Evolutionary conservation across 2,329 filamentous ascomycete species (phyloP), one percentile per base, ranked within the genome.

Genomic region (Xenoacremonium recifei): DNA sequence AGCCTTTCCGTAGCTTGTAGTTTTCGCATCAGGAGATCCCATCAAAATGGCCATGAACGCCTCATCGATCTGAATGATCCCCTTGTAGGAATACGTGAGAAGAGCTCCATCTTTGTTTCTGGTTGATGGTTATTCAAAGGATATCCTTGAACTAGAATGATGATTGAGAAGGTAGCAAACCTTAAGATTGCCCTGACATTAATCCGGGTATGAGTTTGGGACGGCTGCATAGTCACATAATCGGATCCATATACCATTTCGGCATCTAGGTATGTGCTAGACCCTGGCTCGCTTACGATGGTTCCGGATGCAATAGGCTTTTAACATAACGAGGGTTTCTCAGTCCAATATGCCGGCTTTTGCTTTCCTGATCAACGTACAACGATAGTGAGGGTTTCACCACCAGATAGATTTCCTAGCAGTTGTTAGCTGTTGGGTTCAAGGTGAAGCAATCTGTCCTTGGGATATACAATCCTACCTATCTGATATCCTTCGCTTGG

Each of bases 161-260:
- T 27, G 7, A 9, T 13, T 27, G 23, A 7, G 23, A 5, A 30
- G 3, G 9, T 4, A 7, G 7, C 37, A 13, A 31, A 41, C 39
- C 21, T 36, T 25, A 41, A 13, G 12, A 41, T 25, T 6, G 39
- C 39, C 13, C 36, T 36, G 18, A 41, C 39, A 3, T 41, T n/a
- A 11, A 41, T 41, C n/a, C 39, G 33, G 9, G 33, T 37, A 7
- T 41, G 39, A 11, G 18, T 21, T 2, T 37, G 33, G 4, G 39
- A 36, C 17, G 39, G 25, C 7, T 41, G 23, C 3, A 41, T 35
- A 2, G 23, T 23, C 9, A 41, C 33, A 20, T 37, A 21, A 16
- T 41, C 39, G 4, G 39, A 36, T 12, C 39, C 39, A 15, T n/a
- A 41, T 12, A 41, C 16, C n/a, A 37, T 23, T 12, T 41, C 39